Evolutionary conservation across 2,329 filamentous ascomycete species (phyloP).

Genomic region (Monilinia laxa): DNA sequence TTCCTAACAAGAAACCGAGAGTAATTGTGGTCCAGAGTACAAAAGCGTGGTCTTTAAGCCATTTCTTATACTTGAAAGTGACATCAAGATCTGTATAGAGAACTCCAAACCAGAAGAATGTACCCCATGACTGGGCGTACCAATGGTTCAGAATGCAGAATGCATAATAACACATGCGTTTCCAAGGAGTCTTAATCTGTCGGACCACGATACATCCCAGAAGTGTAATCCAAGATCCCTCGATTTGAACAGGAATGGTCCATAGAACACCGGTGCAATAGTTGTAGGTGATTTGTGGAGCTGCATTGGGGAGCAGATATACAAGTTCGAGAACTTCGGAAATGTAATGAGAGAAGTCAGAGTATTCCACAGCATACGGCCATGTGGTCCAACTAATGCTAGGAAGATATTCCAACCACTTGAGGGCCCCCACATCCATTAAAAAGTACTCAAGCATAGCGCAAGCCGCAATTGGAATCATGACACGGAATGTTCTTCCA

Average conservation of each 20-base stretch:
- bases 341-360: slow-evolving; percentile 46
- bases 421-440: slow-evolving; percentile 46
- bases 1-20: slow-evolving; percentile 37
- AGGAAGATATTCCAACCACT: slow-evolving; percentile 47
- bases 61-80: slow-evolving; percentile 47
- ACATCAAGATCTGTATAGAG: slow-evolving; percentile 48
- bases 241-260: slow-evolving; percentile 51
- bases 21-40: slow-evolving; percentile 43
- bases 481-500: slow-evolving; percentile 46
- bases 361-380: slow-evolving; percentile 46
- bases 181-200: slow-evolving; percentile 49
- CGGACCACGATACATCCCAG: slow-evolving; percentile 46
- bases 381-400: slow-evolving; percentile 50
- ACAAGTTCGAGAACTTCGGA: slow-evolving; percentile 47
- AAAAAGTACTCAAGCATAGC: slow-evolving; percentile 49
- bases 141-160: slow-evolving; percentile 47
- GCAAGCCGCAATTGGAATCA: slow-evolving; percentile 47
- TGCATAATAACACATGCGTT: slow-evolving; percentile 47
- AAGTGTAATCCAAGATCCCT: slow-evolving; percentile 47
- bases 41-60: slow-evolving; percentile 40
- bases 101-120: slow-evolving; percentile 47
- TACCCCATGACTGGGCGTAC: slow-evolving; percentile 49
- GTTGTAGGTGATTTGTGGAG: slow-evolving; percentile 48
- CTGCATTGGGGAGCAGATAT: slow-evolving; percentile 49
- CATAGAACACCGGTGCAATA: slow-evolving; percentile 52